These are phyloP conservation scores for Xylaria sp. DNA, from an alignment of 2,329 filamentous ascomycete species.

Conservation along the genomic window DNA sequence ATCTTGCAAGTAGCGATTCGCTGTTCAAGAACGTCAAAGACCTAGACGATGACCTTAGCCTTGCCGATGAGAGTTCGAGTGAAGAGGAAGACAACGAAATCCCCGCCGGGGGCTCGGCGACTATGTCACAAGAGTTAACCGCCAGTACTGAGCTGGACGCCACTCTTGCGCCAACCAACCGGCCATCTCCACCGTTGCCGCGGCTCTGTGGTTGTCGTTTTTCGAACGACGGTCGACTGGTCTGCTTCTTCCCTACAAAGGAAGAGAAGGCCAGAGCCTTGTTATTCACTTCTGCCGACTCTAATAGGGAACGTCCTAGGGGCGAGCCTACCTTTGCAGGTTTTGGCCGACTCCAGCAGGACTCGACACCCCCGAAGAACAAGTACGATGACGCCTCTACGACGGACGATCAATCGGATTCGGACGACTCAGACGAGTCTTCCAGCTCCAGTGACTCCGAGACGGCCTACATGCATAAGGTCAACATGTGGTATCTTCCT, in stretches of 20 bases:
- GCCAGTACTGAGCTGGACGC: constrained; percentile 57
- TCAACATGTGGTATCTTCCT: constrained; percentile 59
- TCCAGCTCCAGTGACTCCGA: constrained; percentile 63
- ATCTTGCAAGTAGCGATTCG: constrained; percentile 61
- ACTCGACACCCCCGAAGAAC: constrained; percentile 50
- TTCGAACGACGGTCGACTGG: constrained; percentile 62
- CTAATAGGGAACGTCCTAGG: constrained; percentile 52
- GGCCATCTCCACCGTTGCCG: constrained; percentile 57
- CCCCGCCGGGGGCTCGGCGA: constrained; percentile 54
- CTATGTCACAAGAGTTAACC: constrained; percentile 65
- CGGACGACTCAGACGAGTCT: constrained; percentile 51
- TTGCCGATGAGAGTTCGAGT: constrained; percentile 79
- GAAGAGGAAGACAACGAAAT: constrained; percentile 72
- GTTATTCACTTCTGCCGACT: constrained; percentile 50
- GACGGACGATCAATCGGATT: constrained; percentile 55
- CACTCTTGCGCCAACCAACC: constrained; percentile 54
- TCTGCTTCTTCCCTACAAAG: constrained; percentile 71
- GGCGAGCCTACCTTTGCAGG: constrained; percentile 60
- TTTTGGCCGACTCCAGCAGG: constrained; percentile 58
- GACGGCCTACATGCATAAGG: constrained; percentile 63
- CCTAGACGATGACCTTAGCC: constrained; percentile 58
- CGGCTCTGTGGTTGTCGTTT: constrained; percentile 64
- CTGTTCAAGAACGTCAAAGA: constrained; percentile 68
- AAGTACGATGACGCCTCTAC: constrained; percentile 54
- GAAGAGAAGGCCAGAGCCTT: constrained; percentile 60